Percentiles rank a stretch among this genome's conserved stretches.
Evolutionary conservation across 2,329 filamentous ascomycete genomes (phyloP).

Genomic region (Pseudocercospora crystallina): DNA sequence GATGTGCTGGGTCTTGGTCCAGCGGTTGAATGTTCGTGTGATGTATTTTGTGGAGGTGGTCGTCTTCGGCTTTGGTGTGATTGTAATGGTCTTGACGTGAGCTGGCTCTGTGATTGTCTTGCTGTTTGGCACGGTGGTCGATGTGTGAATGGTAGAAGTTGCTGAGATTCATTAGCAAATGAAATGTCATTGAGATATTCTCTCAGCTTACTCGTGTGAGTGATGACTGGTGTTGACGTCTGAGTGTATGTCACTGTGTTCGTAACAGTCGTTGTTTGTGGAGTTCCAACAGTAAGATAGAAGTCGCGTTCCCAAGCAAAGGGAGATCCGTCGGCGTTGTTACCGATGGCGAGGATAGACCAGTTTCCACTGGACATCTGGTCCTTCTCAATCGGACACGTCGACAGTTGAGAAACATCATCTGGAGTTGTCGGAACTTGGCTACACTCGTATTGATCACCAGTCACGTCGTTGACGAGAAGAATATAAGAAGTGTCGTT

Average conservation of each 20-base stretch:
- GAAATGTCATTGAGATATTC: too few relatives aligned
- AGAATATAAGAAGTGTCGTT: constrained; percentile 45
- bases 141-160: constrained; percentile 15
- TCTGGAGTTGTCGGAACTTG: constrained; percentile 43
- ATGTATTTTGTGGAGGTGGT: constrained; percentile 25
- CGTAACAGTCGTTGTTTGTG: constrained; percentile 21
- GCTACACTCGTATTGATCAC: constrained; percentile 36
- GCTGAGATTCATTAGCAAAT: not conserved
- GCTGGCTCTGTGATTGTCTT: constrained; percentile 32
- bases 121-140: constrained; percentile 27
- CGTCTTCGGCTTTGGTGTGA: constrained; percentile 20
- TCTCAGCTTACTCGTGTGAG: constrained; percentile 13
- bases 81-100: constrained; percentile 24
- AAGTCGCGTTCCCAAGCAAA: constrained; percentile 48
- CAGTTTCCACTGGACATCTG: constrained; percentile 47
- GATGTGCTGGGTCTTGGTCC: constrained; percentile 22
- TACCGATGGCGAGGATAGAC: constrained; percentile 45
- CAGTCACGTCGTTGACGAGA: constrained; percentile 38
- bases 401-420: constrained; percentile 40
- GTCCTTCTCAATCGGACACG: constrained; percentile 44
- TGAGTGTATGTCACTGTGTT: constrained; percentile 19
- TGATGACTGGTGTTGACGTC: constrained; percentile 16
- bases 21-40: constrained; percentile 32
- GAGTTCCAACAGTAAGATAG: constrained; percentile 37
- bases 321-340: constrained; percentile 45